Evolutionary conservation across 305 asterid genomes (phyloP).

Genomic region (Fraxinus greggii): DNA sequence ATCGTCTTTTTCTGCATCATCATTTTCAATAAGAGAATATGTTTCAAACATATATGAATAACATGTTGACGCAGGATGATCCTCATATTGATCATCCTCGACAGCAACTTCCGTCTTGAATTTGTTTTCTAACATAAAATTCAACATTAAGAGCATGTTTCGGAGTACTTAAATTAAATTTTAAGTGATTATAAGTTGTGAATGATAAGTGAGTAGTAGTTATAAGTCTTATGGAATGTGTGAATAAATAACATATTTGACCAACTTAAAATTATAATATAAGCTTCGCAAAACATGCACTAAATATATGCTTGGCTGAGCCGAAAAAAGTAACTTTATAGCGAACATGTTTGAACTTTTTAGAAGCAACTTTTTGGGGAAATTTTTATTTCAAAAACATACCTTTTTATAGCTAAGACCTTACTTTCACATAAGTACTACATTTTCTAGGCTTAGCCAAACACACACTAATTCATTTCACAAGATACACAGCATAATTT

Average conservation of each 20-base stretch:
- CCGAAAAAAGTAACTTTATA: no score
- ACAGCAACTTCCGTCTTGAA: conserved; percentile 33
- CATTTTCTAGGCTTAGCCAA: not conserved
- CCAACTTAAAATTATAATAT: not conserved
- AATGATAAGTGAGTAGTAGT: not conserved
- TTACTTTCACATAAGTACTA: not conserved
- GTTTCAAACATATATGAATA: conserved; percentile 39
- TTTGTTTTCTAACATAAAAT: conserved; percentile 55
- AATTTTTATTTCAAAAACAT: no score
- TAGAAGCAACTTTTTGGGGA: not conserved
- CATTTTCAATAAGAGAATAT: conserved; percentile 29
- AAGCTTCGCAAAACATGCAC: no score
- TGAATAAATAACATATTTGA: not conserved
- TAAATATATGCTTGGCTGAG: not conserved
- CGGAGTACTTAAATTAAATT: not conserved
- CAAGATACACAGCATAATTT: no score
- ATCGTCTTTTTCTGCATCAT: conserved; percentile 23
- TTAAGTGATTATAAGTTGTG: not conserved
- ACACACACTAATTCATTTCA: not conserved
- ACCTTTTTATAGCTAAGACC: not conserved
- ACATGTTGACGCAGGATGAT: conserved; percentile 26
- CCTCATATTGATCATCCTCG: conserved; percentile 31
- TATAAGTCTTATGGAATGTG: not conserved
- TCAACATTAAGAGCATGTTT: not conserved
- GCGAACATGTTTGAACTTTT: no score